These are phyloP conservation scores for Annulohypoxylon nitens DNA, from an alignment of 495 filamentous ascomycete genomes.

Conservation along the genomic window DNA sequence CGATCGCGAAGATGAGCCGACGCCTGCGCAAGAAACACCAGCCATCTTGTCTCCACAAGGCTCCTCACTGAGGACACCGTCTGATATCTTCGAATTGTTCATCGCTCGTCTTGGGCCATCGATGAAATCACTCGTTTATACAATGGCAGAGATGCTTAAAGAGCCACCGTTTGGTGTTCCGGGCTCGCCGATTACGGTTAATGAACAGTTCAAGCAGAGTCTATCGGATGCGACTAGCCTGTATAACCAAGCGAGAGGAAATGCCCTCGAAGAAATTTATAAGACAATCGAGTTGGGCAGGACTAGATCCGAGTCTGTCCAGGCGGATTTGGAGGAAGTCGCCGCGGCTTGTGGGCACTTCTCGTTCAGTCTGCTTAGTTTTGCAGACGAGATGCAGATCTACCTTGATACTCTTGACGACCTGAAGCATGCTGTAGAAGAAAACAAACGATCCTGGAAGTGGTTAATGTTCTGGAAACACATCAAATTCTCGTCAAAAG, in stretches of 20 bases:
- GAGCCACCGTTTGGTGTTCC: constrained; percentile 84
- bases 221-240: constrained; percentile 82
- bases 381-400: constrained; percentile 87
- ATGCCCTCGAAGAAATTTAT: constrained; percentile 83
- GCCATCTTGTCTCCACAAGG: constrained; percentile 35
- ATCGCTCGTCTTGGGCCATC: constrained; percentile 89
- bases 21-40: constrained; percentile 20
- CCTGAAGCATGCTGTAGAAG: constrained; percentile 74
- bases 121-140: constrained; percentile 95
- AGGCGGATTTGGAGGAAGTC: constrained; percentile 96
- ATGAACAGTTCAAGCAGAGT: constrained; percentile 82
- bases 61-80: constrained; percentile 65
- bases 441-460: constrained; percentile 77
- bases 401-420: constrained; percentile 89
- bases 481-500: constrained; percentile 44
- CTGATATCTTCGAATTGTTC: constrained; percentile 89
- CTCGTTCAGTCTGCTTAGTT: constrained; percentile 86
- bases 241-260: constrained; percentile 78
- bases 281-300: constrained; percentile 76
- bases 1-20: constrained; percentile 57
- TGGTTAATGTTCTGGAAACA: constrained; percentile 88
- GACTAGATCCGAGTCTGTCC: constrained; percentile 74
- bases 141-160: constrained; percentile 86
- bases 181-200: constrained; percentile 75
- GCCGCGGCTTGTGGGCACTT: constrained; percentile 97